Evolutionary conservation across 1,284 basidiomycete species (phyloP).

Genomic region (Sanguinoderma infundibulare): DNA sequence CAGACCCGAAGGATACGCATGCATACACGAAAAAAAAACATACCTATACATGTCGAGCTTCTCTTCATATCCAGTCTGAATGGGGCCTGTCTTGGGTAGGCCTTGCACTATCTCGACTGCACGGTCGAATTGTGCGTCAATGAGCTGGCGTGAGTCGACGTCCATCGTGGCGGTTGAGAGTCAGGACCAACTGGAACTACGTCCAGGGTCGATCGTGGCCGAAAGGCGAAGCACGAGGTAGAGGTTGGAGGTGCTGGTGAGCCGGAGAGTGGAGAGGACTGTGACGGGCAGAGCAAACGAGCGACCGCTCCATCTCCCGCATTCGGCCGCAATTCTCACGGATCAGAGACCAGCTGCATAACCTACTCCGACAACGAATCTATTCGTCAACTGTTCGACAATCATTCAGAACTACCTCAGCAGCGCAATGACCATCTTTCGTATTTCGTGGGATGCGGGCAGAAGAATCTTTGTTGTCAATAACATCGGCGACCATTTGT

Average conservation of each 20-base stretch:
- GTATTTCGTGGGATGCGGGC: too few species aligned
- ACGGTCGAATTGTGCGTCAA: constrained; percentile 87
- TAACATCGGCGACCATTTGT: background rate
- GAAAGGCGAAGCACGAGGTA: background rate
- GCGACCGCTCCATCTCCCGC: constrained; percentile 11
- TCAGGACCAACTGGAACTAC: background rate
- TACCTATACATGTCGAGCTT: constrained; percentile 94
- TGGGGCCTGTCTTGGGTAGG: constrained; percentile 92
- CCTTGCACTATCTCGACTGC: constrained; percentile 94
- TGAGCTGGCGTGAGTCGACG: constrained; percentile 66
- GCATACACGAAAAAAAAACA: constrained; percentile 24
- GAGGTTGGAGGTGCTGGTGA: constrained; percentile 3
- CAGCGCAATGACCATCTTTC: too few species aligned
- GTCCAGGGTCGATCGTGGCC: background rate
- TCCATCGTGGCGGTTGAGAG: constrained; percentile 7
- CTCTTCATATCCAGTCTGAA: constrained; percentile 97
- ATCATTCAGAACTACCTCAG: background rate
- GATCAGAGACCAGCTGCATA: background rate
- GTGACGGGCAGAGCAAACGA: constrained; percentile 7
- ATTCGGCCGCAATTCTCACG: constrained; percentile 23
- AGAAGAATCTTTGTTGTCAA: too few species aligned
- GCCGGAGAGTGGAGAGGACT: constrained; percentile 5
- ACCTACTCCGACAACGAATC: background rate
- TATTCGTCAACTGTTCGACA: background rate
- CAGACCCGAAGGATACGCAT: background rate